Percentiles rank a stretch among this genome's conserved stretches.
These are phyloP conservation scores for Phytopythium cucurbitacearum DNA, from an alignment of 352 stramenopile genomes.

Conservation along the genomic window DNA sequence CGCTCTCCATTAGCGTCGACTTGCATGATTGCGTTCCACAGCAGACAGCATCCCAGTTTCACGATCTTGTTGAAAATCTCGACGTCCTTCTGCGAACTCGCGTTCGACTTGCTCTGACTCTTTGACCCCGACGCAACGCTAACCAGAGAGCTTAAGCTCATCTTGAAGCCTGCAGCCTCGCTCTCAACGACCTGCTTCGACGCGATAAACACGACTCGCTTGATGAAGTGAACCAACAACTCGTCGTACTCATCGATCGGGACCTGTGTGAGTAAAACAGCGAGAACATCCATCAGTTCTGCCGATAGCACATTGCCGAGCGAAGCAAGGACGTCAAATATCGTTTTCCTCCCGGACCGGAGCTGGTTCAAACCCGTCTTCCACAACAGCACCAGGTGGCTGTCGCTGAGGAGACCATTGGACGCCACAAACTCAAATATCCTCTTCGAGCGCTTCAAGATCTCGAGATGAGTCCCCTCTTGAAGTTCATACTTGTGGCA, in stretches of 20 bases:
- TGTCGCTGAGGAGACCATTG: conserved; percentile 52
- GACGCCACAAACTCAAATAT: conserved; percentile 68
- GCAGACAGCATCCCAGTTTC: conserved; percentile 61
- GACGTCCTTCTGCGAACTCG: conserved; percentile 55
- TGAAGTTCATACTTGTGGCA: conserved; percentile 69
- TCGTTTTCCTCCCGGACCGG: conserved; percentile 54
- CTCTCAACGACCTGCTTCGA: conserved; percentile 66
- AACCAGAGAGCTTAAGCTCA: conserved; percentile 63
- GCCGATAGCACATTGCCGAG: conserved; percentile 63
- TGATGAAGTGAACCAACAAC: conserved; percentile 71
- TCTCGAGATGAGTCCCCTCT: conserved; percentile 76
- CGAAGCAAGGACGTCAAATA: conserved; percentile 72
- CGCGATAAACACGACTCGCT: conserved; percentile 67
- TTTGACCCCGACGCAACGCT: conserved; percentile 49
- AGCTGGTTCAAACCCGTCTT: conserved; percentile 64
- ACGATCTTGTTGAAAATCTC: conserved; percentile 76
- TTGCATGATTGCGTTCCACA: conserved; percentile 71
- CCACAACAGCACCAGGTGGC: conserved; percentile 74
- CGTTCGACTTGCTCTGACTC: conserved; percentile 27
- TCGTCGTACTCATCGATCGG: conserved; percentile 69
- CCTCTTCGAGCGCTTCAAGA: conserved; percentile 70
- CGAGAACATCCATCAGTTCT: conserved; percentile 74
- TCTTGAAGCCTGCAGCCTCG: conserved; percentile 65
- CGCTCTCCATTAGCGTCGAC: conserved; percentile 12
- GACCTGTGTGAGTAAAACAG: conserved; percentile 73